Conservation (phyloP, 2,329 filamentous ascomycete species). For the Graphiopsis chlorocephala region DNA sequence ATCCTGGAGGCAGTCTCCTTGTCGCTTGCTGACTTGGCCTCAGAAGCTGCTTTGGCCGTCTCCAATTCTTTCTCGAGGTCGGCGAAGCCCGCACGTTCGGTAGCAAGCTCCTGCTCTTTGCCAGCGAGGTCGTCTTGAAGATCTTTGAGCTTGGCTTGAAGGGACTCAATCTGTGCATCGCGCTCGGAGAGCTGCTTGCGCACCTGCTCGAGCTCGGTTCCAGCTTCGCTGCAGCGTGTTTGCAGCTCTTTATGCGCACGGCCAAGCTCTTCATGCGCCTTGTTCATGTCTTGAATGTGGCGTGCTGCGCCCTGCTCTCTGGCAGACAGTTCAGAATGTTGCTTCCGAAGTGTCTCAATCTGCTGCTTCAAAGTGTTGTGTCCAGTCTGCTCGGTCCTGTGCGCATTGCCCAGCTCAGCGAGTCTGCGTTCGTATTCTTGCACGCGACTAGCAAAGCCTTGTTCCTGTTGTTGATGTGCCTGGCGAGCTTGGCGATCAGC, state of each 20-base stretch:
- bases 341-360: slow-evolving; percentile 24
- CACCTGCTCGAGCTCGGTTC: slow-evolving; percentile 24
- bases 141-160: slow-evolving; percentile 26
- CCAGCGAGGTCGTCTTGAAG: slow-evolving; percentile 29
- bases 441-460: slow-evolving; percentile 19
- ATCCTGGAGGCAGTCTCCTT: slow-evolving; percentile 18
- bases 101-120: slow-evolving; percentile 32
- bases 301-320: slow-evolving; percentile 10
- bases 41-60: slow-evolving; percentile 19
- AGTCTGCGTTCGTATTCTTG: slow-evolving; percentile 30
- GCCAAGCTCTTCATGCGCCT: slow-evolving; percentile 20
- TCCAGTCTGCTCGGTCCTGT: slow-evolving; percentile 28
- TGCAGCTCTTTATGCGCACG: slow-evolving; percentile 19
- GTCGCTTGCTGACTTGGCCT: slow-evolving; percentile 4
- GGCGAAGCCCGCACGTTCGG: slow-evolving; percentile 30
- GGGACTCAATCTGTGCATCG: slow-evolving; percentile 33
- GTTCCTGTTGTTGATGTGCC: slow-evolving; percentile 23
- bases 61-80: slow-evolving; percentile 33
- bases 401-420: slow-evolving; percentile 32
- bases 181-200: slow-evolving; percentile 40
- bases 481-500: slow-evolving; percentile 25
- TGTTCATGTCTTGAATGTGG: slow-evolving; percentile 27
- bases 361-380: slow-evolving; percentile 32
- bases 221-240: slow-evolving; percentile 18
- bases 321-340: slow-evolving; percentile 15